These are phyloP conservation scores for Triticum monococcum DNA, from an alignment of 176 grass and related monocot genomes.

Conservation along the genomic window DNA sequence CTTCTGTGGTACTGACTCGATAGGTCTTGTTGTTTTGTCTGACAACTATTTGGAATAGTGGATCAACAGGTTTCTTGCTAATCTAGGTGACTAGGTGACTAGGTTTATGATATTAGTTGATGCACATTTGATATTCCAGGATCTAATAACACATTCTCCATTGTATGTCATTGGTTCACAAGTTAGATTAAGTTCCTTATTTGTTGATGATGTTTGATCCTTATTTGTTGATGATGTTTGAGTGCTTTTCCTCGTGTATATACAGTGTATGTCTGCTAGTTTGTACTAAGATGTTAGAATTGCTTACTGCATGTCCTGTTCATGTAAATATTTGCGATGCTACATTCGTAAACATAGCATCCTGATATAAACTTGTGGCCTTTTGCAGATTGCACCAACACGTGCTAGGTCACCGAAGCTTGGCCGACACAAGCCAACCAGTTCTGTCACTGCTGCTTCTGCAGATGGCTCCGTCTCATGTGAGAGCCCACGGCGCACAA, in stretches of 20 bases:
- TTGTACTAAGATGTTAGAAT: not conserved
- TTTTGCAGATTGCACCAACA: slow-evolving; percentile 83
- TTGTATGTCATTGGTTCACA: not conserved
- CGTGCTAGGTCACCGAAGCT: slow-evolving; percentile 93
- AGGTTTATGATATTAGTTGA: no score
- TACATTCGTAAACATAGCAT: slow-evolving; percentile 5
- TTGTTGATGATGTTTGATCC: not conserved
- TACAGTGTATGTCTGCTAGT: slow-evolving; percentile 6
- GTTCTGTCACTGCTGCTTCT: slow-evolving; percentile 44
- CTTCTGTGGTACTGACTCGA: no score
- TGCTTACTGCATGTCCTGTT: slow-evolving; percentile 2
- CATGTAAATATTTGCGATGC: not conserved
- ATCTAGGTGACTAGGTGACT: no score
- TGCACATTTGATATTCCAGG: not conserved
- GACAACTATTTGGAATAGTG: no score
- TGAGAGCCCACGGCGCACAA: slow-evolving; percentile 48
- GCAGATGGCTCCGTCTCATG: slow-evolving; percentile 58
- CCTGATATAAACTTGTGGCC: slow-evolving; percentile 24
- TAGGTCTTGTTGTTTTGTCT: no score
- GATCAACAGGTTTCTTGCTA: no score
- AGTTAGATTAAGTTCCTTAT: slow-evolving; percentile 5
- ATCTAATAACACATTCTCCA: not conserved
- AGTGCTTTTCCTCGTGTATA: slow-evolving; percentile 1
- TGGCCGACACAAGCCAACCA: slow-evolving; percentile 65
- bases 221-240: not conserved